A percentile compares a stretch with the other conserved stretches of the same genome.
Conservation (phyloP, 2,329 filamentous ascomycete species). For the Clonostachys sp. region DNA sequence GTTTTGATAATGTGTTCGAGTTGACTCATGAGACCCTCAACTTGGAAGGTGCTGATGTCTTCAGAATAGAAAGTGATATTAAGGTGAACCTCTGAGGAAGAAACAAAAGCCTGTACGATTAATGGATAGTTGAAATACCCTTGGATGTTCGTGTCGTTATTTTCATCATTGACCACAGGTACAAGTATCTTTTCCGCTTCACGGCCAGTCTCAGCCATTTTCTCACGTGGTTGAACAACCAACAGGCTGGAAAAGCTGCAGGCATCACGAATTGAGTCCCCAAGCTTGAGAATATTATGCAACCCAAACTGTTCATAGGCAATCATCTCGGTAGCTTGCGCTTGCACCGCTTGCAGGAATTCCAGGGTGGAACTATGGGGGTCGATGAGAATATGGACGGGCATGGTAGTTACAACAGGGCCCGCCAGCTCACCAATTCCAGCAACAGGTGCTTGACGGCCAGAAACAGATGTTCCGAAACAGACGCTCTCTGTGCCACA, state of each 20-base stretch:
- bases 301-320: constrained; percentile 10
- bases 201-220: constrained; percentile 4
- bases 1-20: constrained; percentile 1
- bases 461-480: constrained; percentile 15
- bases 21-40: constrained; percentile 1
- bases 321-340: constrained; percentile 5
- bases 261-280: constrained; percentile 2
- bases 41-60: background rate
- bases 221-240: constrained; percentile 6
- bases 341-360: constrained; percentile 3
- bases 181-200: background rate
- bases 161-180: background rate
- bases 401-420: constrained; percentile 8
- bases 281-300: constrained; percentile 8
- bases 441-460: constrained; percentile 12
- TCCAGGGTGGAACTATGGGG: constrained; percentile 3
- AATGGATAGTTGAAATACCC: constrained; percentile 2
- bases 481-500: constrained; percentile 7
- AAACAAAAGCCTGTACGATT: background rate
- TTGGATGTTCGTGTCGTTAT: constrained; percentile 18
- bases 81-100: background rate
- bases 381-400: constrained; percentile 3
- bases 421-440: constrained; percentile 11
- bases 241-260: constrained; percentile 9
- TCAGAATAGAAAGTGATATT: constrained; percentile 1